Conservation (phyloP, 305 asterid species). For the Fraxinus albicans region DNA sequence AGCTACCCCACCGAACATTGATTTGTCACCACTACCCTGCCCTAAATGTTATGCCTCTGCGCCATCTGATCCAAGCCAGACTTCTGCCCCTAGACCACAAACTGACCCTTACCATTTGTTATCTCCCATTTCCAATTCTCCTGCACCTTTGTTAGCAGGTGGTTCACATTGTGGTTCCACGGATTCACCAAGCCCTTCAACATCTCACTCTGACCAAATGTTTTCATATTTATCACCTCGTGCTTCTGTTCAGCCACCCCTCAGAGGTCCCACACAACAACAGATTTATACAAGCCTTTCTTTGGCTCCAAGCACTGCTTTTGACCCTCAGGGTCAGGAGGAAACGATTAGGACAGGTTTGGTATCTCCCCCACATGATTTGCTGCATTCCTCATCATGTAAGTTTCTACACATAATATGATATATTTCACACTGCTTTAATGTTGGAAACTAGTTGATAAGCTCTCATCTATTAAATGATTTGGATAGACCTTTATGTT, state of each 20-base stretch:
- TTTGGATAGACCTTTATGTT: not conserved
- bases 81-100: constrained; percentile 34
- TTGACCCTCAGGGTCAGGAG: constrained; percentile 22
- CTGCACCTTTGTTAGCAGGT: constrained; percentile 34
- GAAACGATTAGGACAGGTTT: constrained; percentile 2
- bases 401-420: constrained; percentile 23
- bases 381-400: constrained; percentile 32
- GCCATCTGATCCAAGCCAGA: constrained; percentile 35
- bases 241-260: constrained; percentile 34
- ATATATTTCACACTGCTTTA: not conserved
- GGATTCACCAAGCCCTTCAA: constrained; percentile 41
- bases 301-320: constrained; percentile 38
- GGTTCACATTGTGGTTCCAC: constrained; percentile 33
- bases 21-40: constrained; percentile 33
- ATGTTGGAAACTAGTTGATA: not conserved
- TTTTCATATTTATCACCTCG: constrained; percentile 37
- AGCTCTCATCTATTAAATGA: not conserved
- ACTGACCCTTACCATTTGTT: constrained; percentile 26
- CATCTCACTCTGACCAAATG: constrained; percentile 24
- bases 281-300: constrained; percentile 39
- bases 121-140: constrained; percentile 34
- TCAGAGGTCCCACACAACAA: constrained; percentile 25
- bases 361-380: constrained; percentile 28
- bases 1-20: constrained; percentile 33
- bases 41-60: constrained; percentile 32